Conservation (phyloP, 768 basidiomycete species). For the Kwoniella dejecticola region DNA sequence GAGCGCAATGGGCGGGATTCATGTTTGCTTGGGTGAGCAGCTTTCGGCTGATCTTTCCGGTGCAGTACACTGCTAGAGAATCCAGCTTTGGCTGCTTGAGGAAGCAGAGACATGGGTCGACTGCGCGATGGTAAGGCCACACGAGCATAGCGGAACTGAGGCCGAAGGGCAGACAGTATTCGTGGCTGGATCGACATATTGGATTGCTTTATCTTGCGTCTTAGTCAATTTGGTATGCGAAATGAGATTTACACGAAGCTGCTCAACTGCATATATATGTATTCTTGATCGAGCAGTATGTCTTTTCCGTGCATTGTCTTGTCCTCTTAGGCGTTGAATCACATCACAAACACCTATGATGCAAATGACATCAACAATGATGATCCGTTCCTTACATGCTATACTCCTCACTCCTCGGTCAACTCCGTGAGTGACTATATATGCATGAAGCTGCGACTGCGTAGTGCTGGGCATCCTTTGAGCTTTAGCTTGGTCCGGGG, state of each 20-base stretch:
- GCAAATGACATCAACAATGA: background rate
- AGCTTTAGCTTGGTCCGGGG: too few species aligned
- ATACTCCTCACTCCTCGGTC: too few species aligned
- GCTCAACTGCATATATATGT: too few species aligned
- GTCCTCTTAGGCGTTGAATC: background rate
- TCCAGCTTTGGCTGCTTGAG: background rate
- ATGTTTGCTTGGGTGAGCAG: constrained; percentile 27
- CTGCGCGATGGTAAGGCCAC: background rate
- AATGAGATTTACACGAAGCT: too few species aligned
- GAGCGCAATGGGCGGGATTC: constrained; percentile 16
- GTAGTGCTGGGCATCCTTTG: too few species aligned
- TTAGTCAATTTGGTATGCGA: too few species aligned
- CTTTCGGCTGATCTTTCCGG: constrained; percentile 7
- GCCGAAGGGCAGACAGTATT: background rate
- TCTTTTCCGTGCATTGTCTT: background rate
- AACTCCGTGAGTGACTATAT: too few species aligned
- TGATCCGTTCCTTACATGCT: too few species aligned
- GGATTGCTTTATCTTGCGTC: too few species aligned
- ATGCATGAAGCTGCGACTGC: too few species aligned
- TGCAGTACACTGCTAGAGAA: background rate
- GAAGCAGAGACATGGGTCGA: background rate
- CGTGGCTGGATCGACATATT: too few species aligned
- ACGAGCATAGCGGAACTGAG: background rate
- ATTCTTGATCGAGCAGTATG: background rate
- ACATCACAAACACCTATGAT: background rate